These are phyloP conservation scores for Dryas integrifolia DNA, from an alignment of 331 rosid genomes.

Conservation along the genomic window DNA sequence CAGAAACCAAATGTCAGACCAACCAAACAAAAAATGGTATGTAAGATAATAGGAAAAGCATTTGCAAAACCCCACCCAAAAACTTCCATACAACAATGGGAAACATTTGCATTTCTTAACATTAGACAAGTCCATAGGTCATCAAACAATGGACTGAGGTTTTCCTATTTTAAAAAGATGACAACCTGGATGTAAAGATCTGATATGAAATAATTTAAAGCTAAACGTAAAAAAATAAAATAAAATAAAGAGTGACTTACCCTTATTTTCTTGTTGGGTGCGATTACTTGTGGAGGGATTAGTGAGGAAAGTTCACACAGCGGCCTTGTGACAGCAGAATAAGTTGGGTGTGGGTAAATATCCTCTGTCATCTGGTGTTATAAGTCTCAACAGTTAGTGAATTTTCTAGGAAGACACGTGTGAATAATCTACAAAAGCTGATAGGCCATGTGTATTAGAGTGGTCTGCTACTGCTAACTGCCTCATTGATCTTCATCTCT, in stretches of 20 bases:
- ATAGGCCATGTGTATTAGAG: too few relatives aligned
- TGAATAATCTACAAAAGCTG: not conserved
- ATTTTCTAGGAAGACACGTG: not conserved
- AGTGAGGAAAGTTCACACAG: slow-evolving; percentile 90
- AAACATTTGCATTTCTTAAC: not conserved
- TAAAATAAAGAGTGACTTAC: slow-evolving; percentile 43
- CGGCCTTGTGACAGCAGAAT: slow-evolving; percentile 98
- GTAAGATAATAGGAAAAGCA: not conserved
- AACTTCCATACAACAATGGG: not conserved
- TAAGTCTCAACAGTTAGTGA: too few relatives aligned
- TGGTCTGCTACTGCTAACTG: not conserved
- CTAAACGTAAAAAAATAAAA: slow-evolving; percentile 2
- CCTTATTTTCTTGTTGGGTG: slow-evolving; percentile 92
- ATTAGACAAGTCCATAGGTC: not conserved
- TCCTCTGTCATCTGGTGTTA: too few relatives aligned
- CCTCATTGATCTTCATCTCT: not conserved
- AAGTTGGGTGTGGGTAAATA: slow-evolving; percentile 58
- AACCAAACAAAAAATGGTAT: not conserved
- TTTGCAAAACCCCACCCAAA: not conserved
- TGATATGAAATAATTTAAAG: too few relatives aligned
- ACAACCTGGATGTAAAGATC: not conserved
- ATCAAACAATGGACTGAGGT: not conserved
- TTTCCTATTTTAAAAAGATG: not conserved
- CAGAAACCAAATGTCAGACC: not conserved
- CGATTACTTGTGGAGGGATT: slow-evolving; percentile 82